Percentiles rank a stretch among this genome's conserved stretches.
These are phyloP conservation scores for Imleria badia DNA, from an alignment of 768 basidiomycete species.

Conservation along the genomic window DNA sequence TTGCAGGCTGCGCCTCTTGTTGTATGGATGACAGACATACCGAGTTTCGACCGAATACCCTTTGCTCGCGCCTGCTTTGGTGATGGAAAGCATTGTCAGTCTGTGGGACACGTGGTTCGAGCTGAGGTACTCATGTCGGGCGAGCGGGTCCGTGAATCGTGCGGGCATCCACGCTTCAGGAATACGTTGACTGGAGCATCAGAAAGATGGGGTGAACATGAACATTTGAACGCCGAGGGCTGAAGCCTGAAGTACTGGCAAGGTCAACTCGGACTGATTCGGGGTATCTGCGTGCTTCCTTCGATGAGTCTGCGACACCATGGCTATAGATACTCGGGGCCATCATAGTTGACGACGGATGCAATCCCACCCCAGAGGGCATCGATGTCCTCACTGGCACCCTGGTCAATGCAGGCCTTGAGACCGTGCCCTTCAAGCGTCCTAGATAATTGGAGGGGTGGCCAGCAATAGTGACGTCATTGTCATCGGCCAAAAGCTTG, in stretches of 20 bases:
- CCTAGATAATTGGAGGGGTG: slow-evolving; percentile 85
- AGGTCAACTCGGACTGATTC: too few relatives aligned
- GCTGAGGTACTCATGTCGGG: too few relatives aligned
- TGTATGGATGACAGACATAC: neutral
- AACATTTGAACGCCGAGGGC: too few relatives aligned
- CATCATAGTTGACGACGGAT: slow-evolving; percentile 55
- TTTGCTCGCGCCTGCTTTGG: neutral
- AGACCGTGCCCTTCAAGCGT: slow-evolving; percentile 82
- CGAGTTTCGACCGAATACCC: too few relatives aligned
- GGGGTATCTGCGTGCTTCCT: too few relatives aligned
- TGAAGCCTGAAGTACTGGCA: too few relatives aligned
- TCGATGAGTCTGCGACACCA: too few relatives aligned
- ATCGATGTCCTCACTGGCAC: slow-evolving; percentile 82
- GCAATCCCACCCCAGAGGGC: slow-evolving; percentile 68
- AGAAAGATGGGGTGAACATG: too few relatives aligned
- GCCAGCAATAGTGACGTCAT: slow-evolving; percentile 91
- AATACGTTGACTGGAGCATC: too few relatives aligned
- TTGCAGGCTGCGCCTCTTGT: neutral
- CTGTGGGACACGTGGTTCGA: neutral
- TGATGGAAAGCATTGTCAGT: neutral
- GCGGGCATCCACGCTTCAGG: too few relatives aligned
- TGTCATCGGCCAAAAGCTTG: slow-evolving; percentile 86
- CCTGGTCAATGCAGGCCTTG: slow-evolving; percentile 68
- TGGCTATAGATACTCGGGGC: slow-evolving; percentile 41
- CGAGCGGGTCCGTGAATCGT: too few relatives aligned